Evolutionary conservation across 2,329 filamentous ascomycete genomes (phyloP).

Genomic region (Fusarium luffae): DNA sequence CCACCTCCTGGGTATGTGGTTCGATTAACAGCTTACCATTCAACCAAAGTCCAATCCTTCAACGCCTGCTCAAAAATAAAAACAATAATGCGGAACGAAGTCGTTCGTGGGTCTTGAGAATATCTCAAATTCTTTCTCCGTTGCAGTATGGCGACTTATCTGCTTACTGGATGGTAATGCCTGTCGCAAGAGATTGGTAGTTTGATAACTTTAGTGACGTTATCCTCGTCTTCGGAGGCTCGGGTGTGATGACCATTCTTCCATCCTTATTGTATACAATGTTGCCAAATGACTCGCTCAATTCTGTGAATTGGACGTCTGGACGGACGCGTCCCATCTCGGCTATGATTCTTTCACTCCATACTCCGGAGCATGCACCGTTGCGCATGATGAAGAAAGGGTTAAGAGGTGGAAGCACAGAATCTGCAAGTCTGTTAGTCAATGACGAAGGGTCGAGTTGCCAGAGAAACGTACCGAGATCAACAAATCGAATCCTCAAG

Average conservation of each 20-base stretch:
- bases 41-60: constrained; percentile 22
- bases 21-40: constrained; percentile 38
- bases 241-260: constrained; percentile 65
- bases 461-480: constrained; percentile 65
- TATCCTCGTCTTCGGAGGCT: constrained; percentile 63
- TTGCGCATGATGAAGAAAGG: constrained; percentile 75
- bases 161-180: constrained; percentile 52
- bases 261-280: constrained; percentile 69
- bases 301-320: constrained; percentile 66
- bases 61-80: constrained; percentile 40
- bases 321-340: constrained; percentile 70
- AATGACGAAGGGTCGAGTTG: not conserved
- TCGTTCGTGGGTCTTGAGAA: not conserved
- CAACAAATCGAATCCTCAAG: constrained; percentile 78
- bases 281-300: constrained; percentile 72
- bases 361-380: constrained; percentile 73
- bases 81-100: constrained; percentile 22
- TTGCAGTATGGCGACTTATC: not conserved
- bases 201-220: constrained; percentile 68
- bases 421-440: constrained; percentile 61
- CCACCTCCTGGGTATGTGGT: constrained; percentile 44
- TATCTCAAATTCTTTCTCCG: not conserved
- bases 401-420: constrained; percentile 75
- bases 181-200: constrained; percentile 62
- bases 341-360: constrained; percentile 74